Evolutionary conservation across 805 yeast species (phyloP), one percentile per base, ranked within the genome.

Genomic region (Cyberlindnera samutprakarnensis): DNA sequence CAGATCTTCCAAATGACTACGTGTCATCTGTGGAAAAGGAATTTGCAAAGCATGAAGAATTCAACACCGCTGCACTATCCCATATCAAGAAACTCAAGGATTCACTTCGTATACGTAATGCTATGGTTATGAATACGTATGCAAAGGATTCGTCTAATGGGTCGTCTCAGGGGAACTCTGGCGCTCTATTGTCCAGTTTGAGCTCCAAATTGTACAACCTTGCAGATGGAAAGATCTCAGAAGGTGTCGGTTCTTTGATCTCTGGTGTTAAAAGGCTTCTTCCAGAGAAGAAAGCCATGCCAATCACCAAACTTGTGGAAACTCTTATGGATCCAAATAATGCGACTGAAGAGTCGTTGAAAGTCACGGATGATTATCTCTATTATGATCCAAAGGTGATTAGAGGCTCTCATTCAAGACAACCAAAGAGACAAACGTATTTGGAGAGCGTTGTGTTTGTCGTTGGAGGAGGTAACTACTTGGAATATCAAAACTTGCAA

Each of bases 381-480:
- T 90, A 78, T 53, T 82, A 85, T 49, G 96, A 92, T 56, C 96
- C 98, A 18, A 78, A 75, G 46, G 61, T 71, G 28, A 78, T 85
- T 3, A 72, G 97, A 43, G 97, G 97, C 4, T 80, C 94, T 6
- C 88, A 81, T 47, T 77, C 95, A 4, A 77, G 81, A 46, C 90
- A 88, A 23, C 96, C 96, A 23, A 81, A 76, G 55, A 75, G 95
- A 51, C 83, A 79, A 44, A 64, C 78, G 9, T 86, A 84, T 55
- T 76, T 75, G 37, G 92, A 86, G 44, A 75, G 94, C 2, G 62
- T 85, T 30, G 95, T 92, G 14, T 92, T 92, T 56, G 85, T 88
- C 32, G 88, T 92, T 35, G 99, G 98, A 17, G 98, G 98, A 22
- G 97, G 97, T 29, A 88, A 85, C 57, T 92, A 87, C 54, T 62